A percentile compares a stretch with the other conserved stretches of the same genome.
These are phyloP conservation scores for Salix viminalis DNA, from an alignment of 345 rosid genomes.

Conservation along the genomic window DNA sequence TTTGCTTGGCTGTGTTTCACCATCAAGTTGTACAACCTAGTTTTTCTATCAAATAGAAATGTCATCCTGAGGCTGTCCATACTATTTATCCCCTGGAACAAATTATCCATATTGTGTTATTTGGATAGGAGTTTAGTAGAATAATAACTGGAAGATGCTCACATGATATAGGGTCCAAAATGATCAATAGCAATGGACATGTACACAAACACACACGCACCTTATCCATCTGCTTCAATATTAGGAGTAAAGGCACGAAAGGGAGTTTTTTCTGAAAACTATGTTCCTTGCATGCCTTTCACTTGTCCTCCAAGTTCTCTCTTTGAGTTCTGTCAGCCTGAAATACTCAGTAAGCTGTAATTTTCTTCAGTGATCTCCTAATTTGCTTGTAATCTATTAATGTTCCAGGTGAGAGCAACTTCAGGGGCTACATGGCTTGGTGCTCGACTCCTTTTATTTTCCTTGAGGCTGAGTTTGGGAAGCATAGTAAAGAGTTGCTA, in stretches of 20 bases:
- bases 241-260: no score
- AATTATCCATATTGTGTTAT: background rate
- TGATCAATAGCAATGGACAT: no score
- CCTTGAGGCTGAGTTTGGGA: slow-evolving; percentile 48
- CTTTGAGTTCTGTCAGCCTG: background rate
- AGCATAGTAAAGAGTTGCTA: slow-evolving; percentile 64
- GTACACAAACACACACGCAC: background rate
- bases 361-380: background rate
- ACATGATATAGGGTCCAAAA: background rate
- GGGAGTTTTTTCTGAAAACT: no score
- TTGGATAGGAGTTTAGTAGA: background rate
- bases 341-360: background rate
- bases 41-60: background rate
- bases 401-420: slow-evolving; percentile 57
- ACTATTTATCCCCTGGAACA: background rate
- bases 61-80: background rate
- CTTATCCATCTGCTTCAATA: no score
- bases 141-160: background rate
- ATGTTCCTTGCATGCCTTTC: no score
- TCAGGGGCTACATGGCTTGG: slow-evolving; percentile 56
- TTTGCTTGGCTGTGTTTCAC: background rate
- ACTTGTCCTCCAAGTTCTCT: background rate
- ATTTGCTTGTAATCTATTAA: background rate
- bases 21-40: background rate
- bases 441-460: slow-evolving; percentile 60